phyloP scores from a whole-genome alignment of 2,329 filamentous ascomycete genomes.

The Microcyclosporella mali region DNA sequence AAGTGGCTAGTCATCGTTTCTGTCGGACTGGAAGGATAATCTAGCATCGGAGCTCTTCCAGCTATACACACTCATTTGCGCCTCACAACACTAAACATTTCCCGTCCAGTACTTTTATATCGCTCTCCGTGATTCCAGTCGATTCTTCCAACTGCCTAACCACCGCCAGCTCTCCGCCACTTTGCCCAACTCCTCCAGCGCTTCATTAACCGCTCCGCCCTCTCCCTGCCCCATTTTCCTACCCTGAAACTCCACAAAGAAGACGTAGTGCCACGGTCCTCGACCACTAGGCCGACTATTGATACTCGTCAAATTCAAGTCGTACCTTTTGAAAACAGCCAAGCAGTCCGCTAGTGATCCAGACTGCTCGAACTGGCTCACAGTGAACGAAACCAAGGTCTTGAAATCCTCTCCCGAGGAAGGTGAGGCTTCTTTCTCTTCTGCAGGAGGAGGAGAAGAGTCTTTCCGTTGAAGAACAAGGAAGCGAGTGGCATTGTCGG shows the following conservation, averaged over 20 bases:
- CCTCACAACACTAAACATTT: no score
- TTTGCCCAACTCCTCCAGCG: slow-evolving; percentile 52
- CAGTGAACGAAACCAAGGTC: slow-evolving; percentile 74
- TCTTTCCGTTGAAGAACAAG: slow-evolving; percentile 51
- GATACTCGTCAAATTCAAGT: slow-evolving; percentile 83
- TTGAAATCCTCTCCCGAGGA: slow-evolving; percentile 48
- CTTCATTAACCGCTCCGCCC: slow-evolving; percentile 53
- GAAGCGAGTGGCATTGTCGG: slow-evolving; percentile 74
- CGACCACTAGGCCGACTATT: slow-evolving; percentile 74
- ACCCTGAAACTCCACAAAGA: slow-evolving; percentile 85
- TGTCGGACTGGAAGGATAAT: no score
- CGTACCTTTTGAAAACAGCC: slow-evolving; percentile 65
- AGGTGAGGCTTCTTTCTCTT: no score
- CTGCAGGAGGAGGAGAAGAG: no score
- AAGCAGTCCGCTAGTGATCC: slow-evolving; percentile 80
- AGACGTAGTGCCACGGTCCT: slow-evolving; percentile 81
- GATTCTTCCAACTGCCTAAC: slow-evolving; percentile 32
- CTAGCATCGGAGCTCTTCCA: no score
- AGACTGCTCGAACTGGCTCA: slow-evolving; percentile 55
- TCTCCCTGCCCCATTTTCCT: slow-evolving; percentile 46
- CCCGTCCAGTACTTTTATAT: no score
- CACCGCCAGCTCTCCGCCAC: slow-evolving; percentile 61
- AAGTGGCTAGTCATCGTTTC: no score
- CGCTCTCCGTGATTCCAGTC: slow-evolving; percentile 34
- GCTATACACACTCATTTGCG: no score